A percentile compares a stretch with the other conserved stretches of the same genome.
These are phyloP conservation scores for Pistacia atlantica DNA, from an alignment of 345 rosid genomes.

Conservation along the genomic window DNA sequence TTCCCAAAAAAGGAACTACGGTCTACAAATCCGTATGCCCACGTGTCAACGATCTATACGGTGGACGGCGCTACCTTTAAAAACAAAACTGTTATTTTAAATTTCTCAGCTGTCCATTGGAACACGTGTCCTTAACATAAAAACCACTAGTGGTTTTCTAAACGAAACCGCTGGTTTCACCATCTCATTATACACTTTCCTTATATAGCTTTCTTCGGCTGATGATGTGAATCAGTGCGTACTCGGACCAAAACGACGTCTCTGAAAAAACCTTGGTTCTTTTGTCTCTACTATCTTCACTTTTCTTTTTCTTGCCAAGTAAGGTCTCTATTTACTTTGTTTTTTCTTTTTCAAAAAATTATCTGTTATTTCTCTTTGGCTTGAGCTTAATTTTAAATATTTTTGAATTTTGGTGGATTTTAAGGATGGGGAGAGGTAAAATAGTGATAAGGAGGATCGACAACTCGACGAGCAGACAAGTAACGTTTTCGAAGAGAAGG, in stretches of 20 bases:
- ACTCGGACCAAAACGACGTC: conserved; percentile 25
- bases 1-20: conserved; percentile 31
- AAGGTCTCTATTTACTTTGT: neutral
- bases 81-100: neutral
- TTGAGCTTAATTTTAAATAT: neutral
- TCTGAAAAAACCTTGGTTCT: conserved; percentile 4
- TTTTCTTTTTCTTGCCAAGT: conserved; percentile 10
- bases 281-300: conserved; percentile 13
- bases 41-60: conserved; percentile 55
- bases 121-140: conserved; percentile 21
- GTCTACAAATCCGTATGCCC: conserved; percentile 27
- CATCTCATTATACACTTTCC: conserved; percentile 29
- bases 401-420: neutral
- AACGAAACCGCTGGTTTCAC: neutral
- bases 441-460: conserved; percentile 63
- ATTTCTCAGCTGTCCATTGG: conserved; percentile 23
- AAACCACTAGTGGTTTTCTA: conserved; percentile 29
- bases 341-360: neutral
- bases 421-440: conserved; percentile 62
- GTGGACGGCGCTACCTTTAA: conserved; percentile 11
- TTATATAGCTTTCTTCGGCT: conserved; percentile 30
- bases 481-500: conserved; percentile 59
- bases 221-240: conserved; percentile 11
- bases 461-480: conserved; percentile 62
- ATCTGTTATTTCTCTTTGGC: neutral